Evolutionary conservation across 2,329 filamentous ascomycete genomes (phyloP), one percentile per base, ranked within the genome.

Genomic region (Neonectria neomacrospora): DNA sequence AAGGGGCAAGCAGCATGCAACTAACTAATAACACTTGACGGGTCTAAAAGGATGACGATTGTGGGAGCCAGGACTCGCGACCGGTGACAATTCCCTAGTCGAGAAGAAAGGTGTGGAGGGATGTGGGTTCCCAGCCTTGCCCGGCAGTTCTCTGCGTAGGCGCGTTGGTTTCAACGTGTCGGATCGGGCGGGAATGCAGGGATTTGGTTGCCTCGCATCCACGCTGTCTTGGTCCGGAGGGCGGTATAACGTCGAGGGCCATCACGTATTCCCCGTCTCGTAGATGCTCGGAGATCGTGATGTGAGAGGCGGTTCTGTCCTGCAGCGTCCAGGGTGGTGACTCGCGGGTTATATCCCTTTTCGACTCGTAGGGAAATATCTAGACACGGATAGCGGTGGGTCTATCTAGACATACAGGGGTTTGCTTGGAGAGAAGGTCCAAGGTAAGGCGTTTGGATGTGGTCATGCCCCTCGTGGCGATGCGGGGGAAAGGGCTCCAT

Each of bases 281-380:
- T n/a, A n/a, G n/a, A n/a, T n/a, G n/a, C n/a, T n/a, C n/a, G n/a
- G n/a, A n/a, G n/a, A n/a, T n/a, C n/a, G n/a, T n/a, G n/a, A n/a
- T n/a, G n/a, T n/a, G n/a, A n/a, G n/a, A n/a, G n/a, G n/a, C n/a
- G n/a, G n/a, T n/a, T n/a, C n/a, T n/a, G n/a, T n/a, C n/a, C n/a
- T n/a, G n/a, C n/a, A n/a, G n/a, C n/a, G n/a, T n/a, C n/a, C n/a
- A n/a, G n/a, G n/a, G n/a, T n/a, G n/a, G n/a, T n/a, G n/a, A n/a
- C n/a, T n/a, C 65, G 65, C 63, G 58, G 56, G 66, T 67, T 67
- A 67, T 67, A 67, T 67, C 63, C 65, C 63, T 61, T 66, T 67
- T 67, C 23, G 59, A 66, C 65, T 34, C 32, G 32, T 34, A 44
- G 37, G 65, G 65, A 67, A 67, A 67, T 26, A 26, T 26, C 23